phyloP scores from a whole-genome alignment of 371 early-diverging fungal genomes.

The Circinella minor region DNA sequence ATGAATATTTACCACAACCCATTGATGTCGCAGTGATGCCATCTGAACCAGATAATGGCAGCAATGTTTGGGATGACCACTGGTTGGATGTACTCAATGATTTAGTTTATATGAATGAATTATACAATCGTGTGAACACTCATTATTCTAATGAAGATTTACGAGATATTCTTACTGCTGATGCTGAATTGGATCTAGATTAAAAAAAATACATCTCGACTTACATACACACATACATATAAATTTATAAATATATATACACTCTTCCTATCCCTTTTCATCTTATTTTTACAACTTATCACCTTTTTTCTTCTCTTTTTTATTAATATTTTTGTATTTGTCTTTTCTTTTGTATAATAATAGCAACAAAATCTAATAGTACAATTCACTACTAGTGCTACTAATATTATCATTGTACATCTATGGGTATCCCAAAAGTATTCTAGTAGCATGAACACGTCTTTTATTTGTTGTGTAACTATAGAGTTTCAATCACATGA shows the following conservation, averaged over 20 bases:
- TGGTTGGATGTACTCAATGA: conserved; percentile 36
- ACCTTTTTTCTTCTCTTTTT: no score
- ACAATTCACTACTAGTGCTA: no score
- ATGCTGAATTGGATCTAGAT: conserved; percentile 21
- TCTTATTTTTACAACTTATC: no score
- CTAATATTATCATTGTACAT: no score
- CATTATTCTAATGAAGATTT: background rate
- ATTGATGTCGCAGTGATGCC: conserved; percentile 45
- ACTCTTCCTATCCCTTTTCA: no score
- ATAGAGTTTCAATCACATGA: no score
- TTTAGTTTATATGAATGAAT: conserved; percentile 16
- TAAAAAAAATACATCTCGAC: background rate
- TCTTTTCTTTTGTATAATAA: no score
- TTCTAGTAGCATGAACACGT: no score
- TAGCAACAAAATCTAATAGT: no score
- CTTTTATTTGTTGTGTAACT: no score
- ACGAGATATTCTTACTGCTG: conserved; percentile 19
- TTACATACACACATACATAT: background rate
- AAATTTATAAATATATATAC: background rate
- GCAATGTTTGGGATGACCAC: conserved; percentile 36
- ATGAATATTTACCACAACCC: conserved; percentile 37
- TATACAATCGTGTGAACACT: conserved; percentile 5
- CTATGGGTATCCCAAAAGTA: no score
- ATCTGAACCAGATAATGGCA: conserved; percentile 27
- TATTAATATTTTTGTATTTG: no score